Conservation (phyloP, 1,284 basidiomycete genomes). For the Chalciporus sp. region DNA sequence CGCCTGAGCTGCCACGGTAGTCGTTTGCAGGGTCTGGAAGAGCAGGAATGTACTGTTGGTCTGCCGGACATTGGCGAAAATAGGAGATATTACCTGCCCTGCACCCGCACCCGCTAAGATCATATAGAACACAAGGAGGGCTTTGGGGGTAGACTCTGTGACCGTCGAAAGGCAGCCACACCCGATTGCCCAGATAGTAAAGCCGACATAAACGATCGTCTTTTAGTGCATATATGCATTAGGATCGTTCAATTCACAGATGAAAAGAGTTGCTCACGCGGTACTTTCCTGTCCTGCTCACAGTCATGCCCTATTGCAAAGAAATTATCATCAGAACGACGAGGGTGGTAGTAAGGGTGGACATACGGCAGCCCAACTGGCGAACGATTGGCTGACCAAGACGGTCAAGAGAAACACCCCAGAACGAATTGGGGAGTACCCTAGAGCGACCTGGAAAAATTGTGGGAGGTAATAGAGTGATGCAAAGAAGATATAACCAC, state of each 20-base stretch:
- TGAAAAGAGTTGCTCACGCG: conserved; percentile 39
- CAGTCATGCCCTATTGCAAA: conserved; percentile 53
- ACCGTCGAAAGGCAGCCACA: conserved; percentile 71
- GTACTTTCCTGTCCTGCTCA: conserved; percentile 69
- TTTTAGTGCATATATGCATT: conserved; percentile 22
- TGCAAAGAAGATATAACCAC: conserved; percentile 62
- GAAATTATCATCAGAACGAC: conserved; percentile 6
- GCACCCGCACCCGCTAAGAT: conserved; percentile 69
- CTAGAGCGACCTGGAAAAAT: conserved; percentile 76
- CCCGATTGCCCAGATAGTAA: conserved; percentile 69
- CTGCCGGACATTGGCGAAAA: background rate
- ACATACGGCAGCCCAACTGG: conserved; percentile 55
- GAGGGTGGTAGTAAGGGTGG: background rate
- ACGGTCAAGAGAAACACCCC: conserved; percentile 39
- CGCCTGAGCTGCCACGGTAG: conserved; percentile 70
- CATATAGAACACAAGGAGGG: conserved; percentile 65
- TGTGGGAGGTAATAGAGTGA: conserved; percentile 70
- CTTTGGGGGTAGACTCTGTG: conserved; percentile 48
- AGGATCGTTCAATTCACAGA: background rate
- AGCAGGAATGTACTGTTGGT: conserved; percentile 4
- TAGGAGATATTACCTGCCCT: conserved; percentile 48
- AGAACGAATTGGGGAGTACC: conserved; percentile 38
- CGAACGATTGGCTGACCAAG: conserved; percentile 58
- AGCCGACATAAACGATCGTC: conserved; percentile 69
- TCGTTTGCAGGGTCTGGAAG: conserved; percentile 59